These are phyloP conservation scores for Begonia peltatifolia DNA, from an alignment of 306 rosid species.

Conservation along the genomic window DNA sequence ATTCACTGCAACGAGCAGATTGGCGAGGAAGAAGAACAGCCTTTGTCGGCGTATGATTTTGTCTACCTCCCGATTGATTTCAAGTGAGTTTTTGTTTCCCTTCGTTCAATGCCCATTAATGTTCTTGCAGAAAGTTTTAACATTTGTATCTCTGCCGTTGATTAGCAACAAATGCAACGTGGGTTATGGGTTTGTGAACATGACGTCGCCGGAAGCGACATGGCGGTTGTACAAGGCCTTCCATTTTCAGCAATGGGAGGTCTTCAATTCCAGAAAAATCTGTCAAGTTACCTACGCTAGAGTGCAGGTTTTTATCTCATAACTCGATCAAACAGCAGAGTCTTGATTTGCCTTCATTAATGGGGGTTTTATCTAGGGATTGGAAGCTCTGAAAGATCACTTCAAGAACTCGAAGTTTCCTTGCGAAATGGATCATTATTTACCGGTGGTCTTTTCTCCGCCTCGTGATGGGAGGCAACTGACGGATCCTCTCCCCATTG, in stretches of 20 bases:
- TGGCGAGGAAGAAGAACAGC: slow-evolving; percentile 14
- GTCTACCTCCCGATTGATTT: slow-evolving; percentile 91
- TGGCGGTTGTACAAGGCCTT: slow-evolving; percentile 77
- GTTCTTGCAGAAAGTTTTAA: neutral
- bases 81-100: slow-evolving; percentile 25
- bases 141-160: neutral
- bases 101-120: neutral
- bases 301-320: slow-evolving; percentile 42
- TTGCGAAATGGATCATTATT: slow-evolving; percentile 65
- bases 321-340: neutral
- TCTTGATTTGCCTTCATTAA: too few species aligned
- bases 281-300: slow-evolving; percentile 85
- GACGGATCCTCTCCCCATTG: slow-evolving; percentile 61
- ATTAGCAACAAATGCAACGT: slow-evolving; percentile 92
- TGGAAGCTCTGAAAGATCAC: slow-evolving; percentile 86
- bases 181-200: slow-evolving; percentile 94
- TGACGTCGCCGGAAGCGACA: slow-evolving; percentile 79
- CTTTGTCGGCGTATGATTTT: slow-evolving; percentile 72
- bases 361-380: slow-evolving; percentile 27
- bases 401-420: slow-evolving; percentile 97
- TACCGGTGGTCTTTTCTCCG: slow-evolving; percentile 70
- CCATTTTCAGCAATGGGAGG: slow-evolving; percentile 89
- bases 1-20: slow-evolving; percentile 64
- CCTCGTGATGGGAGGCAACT: slow-evolving; percentile 69
- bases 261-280: slow-evolving; percentile 79